A percentile compares a stretch with the other conserved stretches of the same genome.
Evolutionary conservation across 306 rosid species (phyloP).

Genomic region (Gillenia trifoliata): DNA sequence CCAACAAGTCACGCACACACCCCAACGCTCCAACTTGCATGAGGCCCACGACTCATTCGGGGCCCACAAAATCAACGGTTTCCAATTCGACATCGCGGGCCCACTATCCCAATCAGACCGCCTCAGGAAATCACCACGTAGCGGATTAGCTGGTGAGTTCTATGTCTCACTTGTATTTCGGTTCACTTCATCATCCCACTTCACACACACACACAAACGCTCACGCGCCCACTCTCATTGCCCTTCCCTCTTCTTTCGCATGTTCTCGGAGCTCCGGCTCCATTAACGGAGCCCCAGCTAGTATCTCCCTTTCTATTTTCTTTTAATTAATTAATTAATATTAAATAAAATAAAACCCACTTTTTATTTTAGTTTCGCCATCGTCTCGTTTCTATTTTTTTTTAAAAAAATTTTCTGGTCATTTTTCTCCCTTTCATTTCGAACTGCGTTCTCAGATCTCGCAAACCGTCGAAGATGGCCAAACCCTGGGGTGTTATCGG

Average conservation of each 20-base stretch:
- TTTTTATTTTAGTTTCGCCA: background rate
- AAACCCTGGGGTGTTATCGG: slow-evolving; percentile 88
- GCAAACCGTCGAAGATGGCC: slow-evolving; percentile 45
- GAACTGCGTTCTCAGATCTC: slow-evolving; percentile 38
- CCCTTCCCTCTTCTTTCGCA: slow-evolving; percentile 30
- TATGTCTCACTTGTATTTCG: background rate
- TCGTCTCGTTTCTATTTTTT: background rate
- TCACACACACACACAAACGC: background rate
- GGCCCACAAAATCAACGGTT: background rate
- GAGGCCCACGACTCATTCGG: background rate
- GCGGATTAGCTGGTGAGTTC: background rate
- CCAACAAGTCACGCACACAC: background rate
- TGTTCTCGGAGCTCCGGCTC: slow-evolving; percentile 78
- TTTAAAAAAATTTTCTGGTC: background rate
- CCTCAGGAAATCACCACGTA: background rate
- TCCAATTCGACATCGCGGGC: background rate
- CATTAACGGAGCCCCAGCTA: slow-evolving; percentile 67
- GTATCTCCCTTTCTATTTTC: background rate
- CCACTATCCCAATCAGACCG: background rate
- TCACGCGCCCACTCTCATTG: background rate
- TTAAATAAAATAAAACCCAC: background rate
- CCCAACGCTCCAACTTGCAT: background rate
- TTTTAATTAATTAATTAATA: background rate
- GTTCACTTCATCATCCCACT: background rate
- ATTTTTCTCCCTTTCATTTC: background rate